Conservation (phyloP, 2,329 filamentous ascomycete species). For the Waltergamsia citrina region DNA sequence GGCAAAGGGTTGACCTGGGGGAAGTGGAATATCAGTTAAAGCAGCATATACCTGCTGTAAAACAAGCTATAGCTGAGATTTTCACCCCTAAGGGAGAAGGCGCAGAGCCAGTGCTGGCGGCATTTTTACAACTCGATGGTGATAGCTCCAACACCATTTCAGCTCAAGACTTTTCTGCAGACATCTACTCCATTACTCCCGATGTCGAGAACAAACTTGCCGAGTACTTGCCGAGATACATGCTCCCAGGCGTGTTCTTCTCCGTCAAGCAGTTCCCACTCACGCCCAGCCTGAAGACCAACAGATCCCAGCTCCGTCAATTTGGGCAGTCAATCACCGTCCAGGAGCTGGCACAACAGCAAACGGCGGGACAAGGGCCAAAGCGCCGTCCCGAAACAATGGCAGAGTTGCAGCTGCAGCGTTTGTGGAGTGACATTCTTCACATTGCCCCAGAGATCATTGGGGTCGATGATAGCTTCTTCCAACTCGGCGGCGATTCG, state of each 20-base stretch:
- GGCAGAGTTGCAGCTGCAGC: conserved; percentile 13
- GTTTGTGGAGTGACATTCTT: conserved; percentile 26
- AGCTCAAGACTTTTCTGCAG: background rate
- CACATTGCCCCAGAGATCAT: conserved; percentile 19
- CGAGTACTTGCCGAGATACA: background rate
- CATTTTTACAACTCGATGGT: background rate
- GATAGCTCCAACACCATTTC: background rate
- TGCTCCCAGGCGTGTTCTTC: background rate
- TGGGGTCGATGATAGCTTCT: conserved; percentile 33
- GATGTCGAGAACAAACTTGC: background rate
- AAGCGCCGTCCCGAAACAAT: no score
- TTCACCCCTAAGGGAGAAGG: background rate
- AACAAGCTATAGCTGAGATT: background rate
- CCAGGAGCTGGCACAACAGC: background rate
- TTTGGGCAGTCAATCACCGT: conserved; percentile 21
- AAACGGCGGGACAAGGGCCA: background rate
- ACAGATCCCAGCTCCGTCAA: conserved; percentile 12
- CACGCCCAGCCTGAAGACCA: background rate
- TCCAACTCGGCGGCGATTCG: conserved; percentile 37
- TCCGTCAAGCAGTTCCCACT: background rate
- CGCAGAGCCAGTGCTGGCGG: background rate
- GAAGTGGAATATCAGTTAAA: conserved; percentile 27
- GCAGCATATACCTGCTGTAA: background rate
- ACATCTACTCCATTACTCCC: background rate
- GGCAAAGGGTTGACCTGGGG: conserved; percentile 41